Base-by-base conservation (phyloP, 2,329 filamentous ascomycete species). In the Eurotiales sp. region DNA sequence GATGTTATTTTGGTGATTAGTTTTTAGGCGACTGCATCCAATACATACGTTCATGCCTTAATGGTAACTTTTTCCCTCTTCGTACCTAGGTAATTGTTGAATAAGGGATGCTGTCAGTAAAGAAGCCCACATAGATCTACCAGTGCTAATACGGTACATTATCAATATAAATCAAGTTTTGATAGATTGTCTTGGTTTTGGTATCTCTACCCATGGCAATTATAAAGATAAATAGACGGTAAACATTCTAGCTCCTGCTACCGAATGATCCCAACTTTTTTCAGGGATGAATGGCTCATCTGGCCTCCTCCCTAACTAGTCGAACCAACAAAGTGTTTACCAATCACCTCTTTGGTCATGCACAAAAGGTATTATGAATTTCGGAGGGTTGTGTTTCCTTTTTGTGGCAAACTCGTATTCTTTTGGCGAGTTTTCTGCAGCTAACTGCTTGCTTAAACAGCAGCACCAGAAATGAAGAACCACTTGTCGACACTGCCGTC, bases 381-480 rank as follows among this genome's bases (percentile, higher is more conserved):
- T 10, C 11, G 15, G 34, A 12, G 21, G 11, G 15, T 21, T 37
- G 34, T 37, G 21, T 37, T 15, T 15, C 17, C 17, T 11, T 37
- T 21, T 15, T 15, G 7, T 19, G 17, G 15, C 1, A 37, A 37
- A 37, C 8, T 19, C 21, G 34, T 37, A 6, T 4, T 37, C 3
- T 19, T 37, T 21, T 17, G n/a, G n/a, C 15, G 17, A 37, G 34
- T 17, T 37, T 37, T 6, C 17, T 37, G 34, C 17, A 37, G 21
- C 11, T 37, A 11, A 19, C 39, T 52, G 23, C 57, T 22, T 8
- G 27, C 64, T 77, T 88, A 92, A 64, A 86, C 80, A 64, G 90
- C 89, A 69, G 93, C 93, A 75, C 93, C 93, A 73, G 90, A 96
- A 77, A 99, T 99, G 85, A 97, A 99, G 87, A 99, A 99, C 93